These are phyloP conservation scores for Penstemon eatonii DNA, from an alignment of 257 asterid genomes.

Conservation along the genomic window DNA sequence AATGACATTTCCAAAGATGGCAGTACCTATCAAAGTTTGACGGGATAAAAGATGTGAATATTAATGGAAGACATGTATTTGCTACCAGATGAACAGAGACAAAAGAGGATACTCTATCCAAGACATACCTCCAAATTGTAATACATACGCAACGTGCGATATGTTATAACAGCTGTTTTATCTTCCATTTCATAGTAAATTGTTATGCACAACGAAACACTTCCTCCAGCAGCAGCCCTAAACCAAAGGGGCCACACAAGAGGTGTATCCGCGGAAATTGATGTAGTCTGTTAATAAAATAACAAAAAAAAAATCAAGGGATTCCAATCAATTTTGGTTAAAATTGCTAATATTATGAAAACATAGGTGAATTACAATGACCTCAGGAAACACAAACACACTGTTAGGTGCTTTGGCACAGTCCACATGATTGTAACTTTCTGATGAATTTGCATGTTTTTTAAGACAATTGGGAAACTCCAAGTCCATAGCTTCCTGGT, in stretches of 20 bases:
- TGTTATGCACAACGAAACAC: slow-evolving; percentile 56
- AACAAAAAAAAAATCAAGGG: slow-evolving; percentile 23
- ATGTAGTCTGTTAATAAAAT: slow-evolving; percentile 47
- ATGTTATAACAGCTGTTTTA: slow-evolving; percentile 56
- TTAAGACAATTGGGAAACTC: slow-evolving; percentile 78
- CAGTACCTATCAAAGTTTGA: slow-evolving; percentile 56
- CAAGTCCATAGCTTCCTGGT: slow-evolving; percentile 48
- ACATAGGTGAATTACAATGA: slow-evolving; percentile 34
- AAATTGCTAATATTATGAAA: slow-evolving; percentile 24
- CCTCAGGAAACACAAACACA: slow-evolving; percentile 77
- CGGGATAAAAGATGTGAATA: slow-evolving; percentile 17
- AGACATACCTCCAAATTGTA: slow-evolving; percentile 69
- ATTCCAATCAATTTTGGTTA: slow-evolving; percentile 21
- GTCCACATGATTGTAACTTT: slow-evolving; percentile 35
- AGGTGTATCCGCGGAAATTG: slow-evolving; percentile 56
- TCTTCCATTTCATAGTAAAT: slow-evolving; percentile 86
- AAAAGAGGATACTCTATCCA: slow-evolving; percentile 7
- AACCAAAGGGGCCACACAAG: slow-evolving; percentile 90
- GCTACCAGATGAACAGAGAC: slow-evolving; percentile 17
- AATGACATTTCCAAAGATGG: slow-evolving; percentile 87
- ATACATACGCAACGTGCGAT: slow-evolving; percentile 86
- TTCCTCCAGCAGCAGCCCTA: slow-evolving; percentile 93
- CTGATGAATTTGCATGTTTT: slow-evolving; percentile 44
- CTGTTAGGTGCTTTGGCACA: slow-evolving; percentile 34
- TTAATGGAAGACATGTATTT: background rate